Base-by-base conservation (phyloP, 805 yeast species). In the Cyberlindnera xylosilytica region DNA sequence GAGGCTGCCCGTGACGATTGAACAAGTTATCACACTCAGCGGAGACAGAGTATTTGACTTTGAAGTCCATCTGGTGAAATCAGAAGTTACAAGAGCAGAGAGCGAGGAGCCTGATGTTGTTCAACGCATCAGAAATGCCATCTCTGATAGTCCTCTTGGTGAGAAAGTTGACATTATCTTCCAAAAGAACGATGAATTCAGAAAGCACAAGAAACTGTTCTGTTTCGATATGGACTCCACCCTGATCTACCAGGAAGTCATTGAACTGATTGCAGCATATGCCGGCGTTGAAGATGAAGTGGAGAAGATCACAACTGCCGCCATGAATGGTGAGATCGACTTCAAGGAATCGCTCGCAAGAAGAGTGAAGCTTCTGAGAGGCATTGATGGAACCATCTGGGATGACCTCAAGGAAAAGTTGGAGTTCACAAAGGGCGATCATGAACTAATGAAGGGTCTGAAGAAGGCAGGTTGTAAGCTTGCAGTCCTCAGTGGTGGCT, bases 191-290 rank as follows among this genome's bases (percentile, higher is more conserved):
- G 51, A 56, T 34, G 58, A 60, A 24, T 45, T 41, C 36, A 68
- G 71, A 60, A 63, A 60, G 54, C 19, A 44, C 20, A 60, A 61
- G 57, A 75, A 78, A 55, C 69, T 93, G 38, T 81, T 87, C 47
- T 87, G 95, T 10, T 93, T 93, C 60, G 99, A 93, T 57, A 93
- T 93, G 99, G 99, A 93, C 68, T 89, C 97, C 0, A 93, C 99
- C 0, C 69, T 93, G 58, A 93, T 93, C 51, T 82, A 85, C 61
- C 98, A 93, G 65, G 99, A 93, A 65, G 97, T 93, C 30, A 93
- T 93, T 53, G 99, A 93, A 60, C 65, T 93, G 58, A 91, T 93
- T 51, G 99, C 99, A 3, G 88, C 88, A 0, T 83, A 87, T 55
- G 98, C 97, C n/a, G 74, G 77, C 51, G 95, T 93, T 26, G 97